Conservation (phyloP, 2,329 filamentous ascomycete genomes). For the Arthrobotrys sphaeroides region DNA sequence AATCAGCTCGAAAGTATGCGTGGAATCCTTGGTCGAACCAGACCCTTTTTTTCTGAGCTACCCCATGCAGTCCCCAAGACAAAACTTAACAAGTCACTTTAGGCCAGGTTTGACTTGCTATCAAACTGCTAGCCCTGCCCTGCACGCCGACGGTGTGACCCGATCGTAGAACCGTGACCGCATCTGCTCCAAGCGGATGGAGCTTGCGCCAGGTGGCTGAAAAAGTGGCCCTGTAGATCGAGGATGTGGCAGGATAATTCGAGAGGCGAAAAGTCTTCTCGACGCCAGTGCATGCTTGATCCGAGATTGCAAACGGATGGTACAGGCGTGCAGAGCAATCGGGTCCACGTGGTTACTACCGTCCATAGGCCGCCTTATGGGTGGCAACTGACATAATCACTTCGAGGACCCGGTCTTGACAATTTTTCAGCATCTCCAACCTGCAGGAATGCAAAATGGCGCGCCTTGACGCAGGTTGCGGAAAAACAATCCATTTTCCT, state of each 20-base stretch:
- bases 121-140: conserved; percentile 18
- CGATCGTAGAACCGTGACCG: conserved; percentile 27
- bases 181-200: conserved; percentile 22
- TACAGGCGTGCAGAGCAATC: conserved; percentile 5
- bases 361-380: conserved; percentile 15
- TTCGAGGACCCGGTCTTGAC: background rate
- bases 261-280: conserved; percentile 31
- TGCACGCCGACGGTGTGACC: conserved; percentile 40
- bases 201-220: conserved; percentile 45
- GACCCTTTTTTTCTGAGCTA: conserved; percentile 22
- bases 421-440: conserved; percentile 16
- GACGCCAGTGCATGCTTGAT: conserved; percentile 6
- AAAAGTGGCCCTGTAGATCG: conserved; percentile 34
- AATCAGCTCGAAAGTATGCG: conserved; percentile 16
- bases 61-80: conserved; percentile 10
- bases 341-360: conserved; percentile 31
- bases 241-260: conserved; percentile 30
- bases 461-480: conserved; percentile 20
- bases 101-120: conserved; percentile 23
- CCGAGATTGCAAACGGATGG: conserved; percentile 5
- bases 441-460: conserved; percentile 6
- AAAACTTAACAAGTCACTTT: conserved; percentile 37
- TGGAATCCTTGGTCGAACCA: conserved; percentile 27
- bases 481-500: conserved; percentile 41
- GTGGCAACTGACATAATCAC: conserved; percentile 53